These are phyloP conservation scores for Diversispora epigaea DNA, from an alignment of 192 early-diverging fungal genomes.

Conservation along the genomic window DNA sequence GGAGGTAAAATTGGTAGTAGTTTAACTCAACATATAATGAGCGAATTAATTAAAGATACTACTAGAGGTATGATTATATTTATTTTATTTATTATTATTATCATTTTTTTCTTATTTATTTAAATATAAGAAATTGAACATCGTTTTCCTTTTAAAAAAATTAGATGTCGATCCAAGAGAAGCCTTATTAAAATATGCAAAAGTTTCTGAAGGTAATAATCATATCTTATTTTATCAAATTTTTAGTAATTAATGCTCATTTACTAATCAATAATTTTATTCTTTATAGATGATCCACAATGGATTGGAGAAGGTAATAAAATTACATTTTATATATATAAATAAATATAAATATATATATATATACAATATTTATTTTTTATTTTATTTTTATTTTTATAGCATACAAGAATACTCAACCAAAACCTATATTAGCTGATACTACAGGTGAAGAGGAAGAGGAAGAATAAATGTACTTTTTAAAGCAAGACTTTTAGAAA, in stretches of 20 bases:
- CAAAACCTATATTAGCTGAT: slow-evolving; percentile 66
- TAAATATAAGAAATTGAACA: slow-evolving; percentile 35
- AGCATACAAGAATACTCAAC: slow-evolving; percentile 78
- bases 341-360: too few relatives aligned
- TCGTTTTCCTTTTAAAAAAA: too few relatives aligned
- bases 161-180: slow-evolving; percentile 92
- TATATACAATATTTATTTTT: background rate
- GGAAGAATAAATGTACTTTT: slow-evolving; percentile 42
- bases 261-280: background rate
- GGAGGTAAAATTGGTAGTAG: slow-evolving; percentile 87
- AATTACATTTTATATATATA: background rate
- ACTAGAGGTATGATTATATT: slow-evolving; percentile 55
- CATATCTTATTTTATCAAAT: background rate
- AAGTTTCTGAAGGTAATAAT: slow-evolving; percentile 55
- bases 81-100: too few relatives aligned
- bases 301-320: slow-evolving; percentile 66
- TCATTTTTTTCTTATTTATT: background rate
- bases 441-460: slow-evolving; percentile 61
- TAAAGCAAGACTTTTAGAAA: too few relatives aligned
- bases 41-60: slow-evolving; percentile 69
- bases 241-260: background rate
- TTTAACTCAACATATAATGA: slow-evolving; percentile 84
- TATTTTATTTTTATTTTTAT: slow-evolving; percentile 38
- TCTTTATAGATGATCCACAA: slow-evolving; percentile 64
- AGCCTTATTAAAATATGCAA: slow-evolving; percentile 85